phyloP scores from a whole-genome alignment of 2,329 filamentous ascomycete genomes.

The Niveomyces coronatus region DNA sequence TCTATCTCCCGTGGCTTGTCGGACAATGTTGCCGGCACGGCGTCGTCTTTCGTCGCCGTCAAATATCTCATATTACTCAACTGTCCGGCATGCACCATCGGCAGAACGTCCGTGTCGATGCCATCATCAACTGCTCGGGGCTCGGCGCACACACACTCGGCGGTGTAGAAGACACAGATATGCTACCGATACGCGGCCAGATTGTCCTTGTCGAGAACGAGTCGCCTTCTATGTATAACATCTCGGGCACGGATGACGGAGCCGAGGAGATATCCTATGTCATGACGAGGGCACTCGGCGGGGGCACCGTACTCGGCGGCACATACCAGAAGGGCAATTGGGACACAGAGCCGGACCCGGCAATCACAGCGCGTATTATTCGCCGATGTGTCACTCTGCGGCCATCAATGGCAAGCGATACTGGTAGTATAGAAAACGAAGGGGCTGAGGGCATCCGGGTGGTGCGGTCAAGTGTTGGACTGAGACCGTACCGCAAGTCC shows the following conservation, averaged over 20 bases:
- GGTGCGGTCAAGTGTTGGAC: constrained; percentile 69
- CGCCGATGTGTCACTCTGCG: constrained; percentile 56
- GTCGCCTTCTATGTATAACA: constrained; percentile 55
- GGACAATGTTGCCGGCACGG: constrained; percentile 68
- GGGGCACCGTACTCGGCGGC: constrained; percentile 78
- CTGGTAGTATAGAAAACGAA: too few species aligned
- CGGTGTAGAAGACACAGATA: constrained; percentile 64
- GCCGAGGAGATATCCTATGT: constrained; percentile 64
- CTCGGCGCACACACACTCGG: constrained; percentile 64
- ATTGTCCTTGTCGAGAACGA: constrained; percentile 78
- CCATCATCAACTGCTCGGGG: constrained; percentile 80
- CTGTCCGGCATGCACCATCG: constrained; percentile 42
- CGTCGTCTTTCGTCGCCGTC: constrained; percentile 53
- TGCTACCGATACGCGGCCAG: constrained; percentile 73
- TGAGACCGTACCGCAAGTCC: constrained; percentile 62
- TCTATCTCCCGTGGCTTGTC: constrained; percentile 80
- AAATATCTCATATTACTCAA: constrained; percentile 60
- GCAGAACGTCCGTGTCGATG: constrained; percentile 44
- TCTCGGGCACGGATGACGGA: constrained; percentile 65
- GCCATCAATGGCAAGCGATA: constrained; percentile 52
- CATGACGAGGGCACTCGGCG: constrained; percentile 68
- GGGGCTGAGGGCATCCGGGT: constrained; percentile 59
- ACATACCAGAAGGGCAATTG: constrained; percentile 71
- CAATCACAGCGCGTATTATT: constrained; percentile 75
- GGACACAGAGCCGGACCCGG: constrained; percentile 68